A percentile compares a stretch with the other conserved stretches of the same genome.
phyloP scores from a whole-genome alignment of 78 protist species.

The Planoprotostelium fungivorum region DNA sequence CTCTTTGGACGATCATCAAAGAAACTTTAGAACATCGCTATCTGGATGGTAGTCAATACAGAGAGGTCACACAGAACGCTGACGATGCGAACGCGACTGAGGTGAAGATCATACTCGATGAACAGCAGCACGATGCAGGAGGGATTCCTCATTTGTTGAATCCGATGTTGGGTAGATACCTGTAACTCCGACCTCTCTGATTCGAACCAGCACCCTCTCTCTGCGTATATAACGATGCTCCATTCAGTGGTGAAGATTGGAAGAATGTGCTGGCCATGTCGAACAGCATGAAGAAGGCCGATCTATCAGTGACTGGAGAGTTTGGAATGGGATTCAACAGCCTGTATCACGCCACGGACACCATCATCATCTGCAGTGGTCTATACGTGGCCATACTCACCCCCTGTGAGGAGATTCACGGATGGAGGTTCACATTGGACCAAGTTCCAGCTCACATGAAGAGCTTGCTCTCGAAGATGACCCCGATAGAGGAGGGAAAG shows the following conservation, averaged over 20 bases:
- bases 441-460: neutral
- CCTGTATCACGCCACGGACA: neutral
- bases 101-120: neutral
- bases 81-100: neutral
- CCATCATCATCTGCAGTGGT: neutral
- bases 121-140: neutral
- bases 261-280: neutral
- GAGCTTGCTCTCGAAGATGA: neutral
- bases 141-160: neutral
- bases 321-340: neutral
- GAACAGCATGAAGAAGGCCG: neutral
- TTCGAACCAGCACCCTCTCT: neutral
- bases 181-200: neutral
- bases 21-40: neutral
- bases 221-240: neutral
- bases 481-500: neutral
- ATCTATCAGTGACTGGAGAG: neutral
- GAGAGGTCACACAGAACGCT: neutral
- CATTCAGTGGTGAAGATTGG: neutral
- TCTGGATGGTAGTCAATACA: neutral
- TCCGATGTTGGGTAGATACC: neutral
- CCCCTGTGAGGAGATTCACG: neutral
- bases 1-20: neutral
- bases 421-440: neutral
- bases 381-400: neutral